These are phyloP conservation scores for Backusella westeae DNA, from an alignment of 192 early-diverging fungal species.

Conservation along the genomic window DNA sequence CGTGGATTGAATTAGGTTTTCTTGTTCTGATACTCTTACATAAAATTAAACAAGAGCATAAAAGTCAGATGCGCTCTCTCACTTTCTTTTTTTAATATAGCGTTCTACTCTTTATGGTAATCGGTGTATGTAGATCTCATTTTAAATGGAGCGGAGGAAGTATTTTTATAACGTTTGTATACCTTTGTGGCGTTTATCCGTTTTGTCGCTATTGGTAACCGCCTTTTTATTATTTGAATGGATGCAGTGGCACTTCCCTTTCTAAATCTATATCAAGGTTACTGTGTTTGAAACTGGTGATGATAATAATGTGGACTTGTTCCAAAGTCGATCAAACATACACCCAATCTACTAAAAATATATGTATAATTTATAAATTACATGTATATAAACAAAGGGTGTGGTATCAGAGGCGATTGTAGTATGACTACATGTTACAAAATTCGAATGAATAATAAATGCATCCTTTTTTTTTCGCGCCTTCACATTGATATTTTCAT, in stretches of 20 bases:
- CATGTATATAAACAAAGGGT: background rate
- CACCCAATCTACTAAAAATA: background rate
- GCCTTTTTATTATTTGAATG: background rate
- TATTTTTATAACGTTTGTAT: background rate
- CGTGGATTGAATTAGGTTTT: no score
- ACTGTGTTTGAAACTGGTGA: background rate
- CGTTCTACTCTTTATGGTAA: background rate
- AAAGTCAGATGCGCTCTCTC: background rate
- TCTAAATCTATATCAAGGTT: background rate
- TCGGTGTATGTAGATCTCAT: background rate
- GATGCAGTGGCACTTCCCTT: background rate
- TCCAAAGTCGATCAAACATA: background rate
- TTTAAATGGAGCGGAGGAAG: background rate
- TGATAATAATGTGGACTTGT: background rate
- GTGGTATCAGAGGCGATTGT: no score
- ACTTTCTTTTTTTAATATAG: background rate
- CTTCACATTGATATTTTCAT: no score
- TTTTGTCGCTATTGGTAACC: background rate
- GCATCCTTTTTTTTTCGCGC: no score
- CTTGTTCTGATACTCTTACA: no score
- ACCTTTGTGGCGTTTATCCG: background rate
- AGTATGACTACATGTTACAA: no score
- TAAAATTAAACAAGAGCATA: background rate
- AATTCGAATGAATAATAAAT: no score
- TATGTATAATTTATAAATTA: background rate